Conservation (phyloP, 1,139 yeast species). For the Saccharomyces hybrid region DNA sequence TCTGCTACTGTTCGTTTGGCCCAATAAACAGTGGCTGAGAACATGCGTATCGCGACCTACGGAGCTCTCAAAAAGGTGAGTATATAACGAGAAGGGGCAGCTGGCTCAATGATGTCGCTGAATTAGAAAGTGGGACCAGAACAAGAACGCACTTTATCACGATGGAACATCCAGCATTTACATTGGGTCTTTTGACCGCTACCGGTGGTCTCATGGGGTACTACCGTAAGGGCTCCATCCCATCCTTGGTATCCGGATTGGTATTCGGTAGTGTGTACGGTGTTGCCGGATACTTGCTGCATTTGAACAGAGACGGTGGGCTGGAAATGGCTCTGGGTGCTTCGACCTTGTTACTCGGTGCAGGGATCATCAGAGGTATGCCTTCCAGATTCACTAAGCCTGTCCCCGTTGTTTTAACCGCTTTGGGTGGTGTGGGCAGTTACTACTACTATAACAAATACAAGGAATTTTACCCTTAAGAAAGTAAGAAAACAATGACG, state of each 20-base stretch:
- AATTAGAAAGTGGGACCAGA: neutral
- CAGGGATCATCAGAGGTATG: conserved; percentile 63
- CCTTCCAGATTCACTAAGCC: conserved; percentile 59
- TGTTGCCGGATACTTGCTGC: conserved; percentile 67
- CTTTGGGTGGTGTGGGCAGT: conserved; percentile 58
- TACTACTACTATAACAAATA: conserved; percentile 67
- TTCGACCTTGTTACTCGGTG: conserved; percentile 54
- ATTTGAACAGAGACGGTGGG: conserved; percentile 70
- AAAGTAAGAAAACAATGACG: neutral
- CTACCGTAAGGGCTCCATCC: conserved; percentile 52
- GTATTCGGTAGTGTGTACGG: conserved; percentile 65
- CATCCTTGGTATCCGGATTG: conserved; percentile 75
- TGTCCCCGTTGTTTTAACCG: conserved; percentile 59
- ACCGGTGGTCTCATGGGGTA: conserved; percentile 71
- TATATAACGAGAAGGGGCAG: neutral
- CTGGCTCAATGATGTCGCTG: neutral
- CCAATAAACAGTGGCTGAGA: neutral
- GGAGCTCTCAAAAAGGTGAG: neutral
- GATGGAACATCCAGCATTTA: conserved; percentile 72
- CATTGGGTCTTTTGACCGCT: conserved; percentile 67
- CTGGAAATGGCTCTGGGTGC: conserved; percentile 73
- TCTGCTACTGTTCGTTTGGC: neutral
- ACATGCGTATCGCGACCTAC: neutral
- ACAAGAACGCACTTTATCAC: conserved; percentile 7
- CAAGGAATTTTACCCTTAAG: conserved; percentile 49